Percentiles rank a stretch among this genome's conserved stretches.
These are phyloP conservation scores for Elongisporangium senticosum DNA, from an alignment of 352 stramenopile genomes.

Conservation along the genomic window DNA sequence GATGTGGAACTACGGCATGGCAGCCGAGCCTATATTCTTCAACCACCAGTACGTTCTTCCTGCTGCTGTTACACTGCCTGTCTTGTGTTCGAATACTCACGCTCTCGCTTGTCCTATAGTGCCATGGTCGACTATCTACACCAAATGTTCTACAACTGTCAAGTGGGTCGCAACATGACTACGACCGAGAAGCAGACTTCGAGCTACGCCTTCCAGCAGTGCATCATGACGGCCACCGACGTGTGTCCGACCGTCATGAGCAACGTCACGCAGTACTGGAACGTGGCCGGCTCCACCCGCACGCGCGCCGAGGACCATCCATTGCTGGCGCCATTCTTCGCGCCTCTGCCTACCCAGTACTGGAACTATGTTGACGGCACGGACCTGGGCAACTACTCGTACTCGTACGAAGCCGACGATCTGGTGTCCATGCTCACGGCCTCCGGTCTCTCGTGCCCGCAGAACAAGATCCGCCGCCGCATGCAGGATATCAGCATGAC, in stretches of 20 bases:
- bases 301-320: conserved; percentile 38
- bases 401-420: conserved; percentile 52
- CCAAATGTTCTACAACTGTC: conserved; percentile 62
- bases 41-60: conserved; percentile 56
- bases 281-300: conserved; percentile 11
- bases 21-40: conserved; percentile 72
- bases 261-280: conserved; percentile 51
- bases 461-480: not conserved
- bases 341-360: conserved; percentile 46
- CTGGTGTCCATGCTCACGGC: not conserved
- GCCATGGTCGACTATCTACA: conserved; percentile 55
- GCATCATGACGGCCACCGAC: conserved; percentile 12
- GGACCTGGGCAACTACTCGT: conserved; percentile 49
- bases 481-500: not conserved
- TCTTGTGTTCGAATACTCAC: not conserved
- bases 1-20: conserved; percentile 39
- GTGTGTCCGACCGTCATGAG: conserved; percentile 25
- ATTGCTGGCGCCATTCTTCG: conserved; percentile 39
- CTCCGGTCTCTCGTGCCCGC: not conserved
- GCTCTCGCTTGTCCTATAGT: conserved; percentile 13
- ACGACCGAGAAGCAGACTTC: conserved; percentile 45
- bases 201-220: conserved; percentile 42
- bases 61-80: not conserved
- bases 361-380: conserved; percentile 47
- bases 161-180: conserved; percentile 49